Conservation (phyloP, 345 rosid genomes). For the Eutrema heterophyllum region DNA sequence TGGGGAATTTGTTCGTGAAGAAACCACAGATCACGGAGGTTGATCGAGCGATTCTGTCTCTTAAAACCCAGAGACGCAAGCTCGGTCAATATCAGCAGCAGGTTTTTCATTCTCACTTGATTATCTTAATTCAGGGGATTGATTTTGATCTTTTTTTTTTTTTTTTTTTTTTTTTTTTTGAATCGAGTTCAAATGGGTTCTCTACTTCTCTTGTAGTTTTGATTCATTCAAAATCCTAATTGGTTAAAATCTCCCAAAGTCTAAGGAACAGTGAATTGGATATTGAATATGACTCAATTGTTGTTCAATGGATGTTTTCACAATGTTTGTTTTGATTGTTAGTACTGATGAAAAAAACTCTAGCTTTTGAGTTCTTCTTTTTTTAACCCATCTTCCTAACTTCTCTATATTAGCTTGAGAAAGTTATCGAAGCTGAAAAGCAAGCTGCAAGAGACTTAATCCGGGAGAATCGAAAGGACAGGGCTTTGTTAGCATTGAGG, state of each 20-base stretch:
- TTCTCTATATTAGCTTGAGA: constrained; percentile 50
- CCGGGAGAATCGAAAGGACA: constrained; percentile 71
- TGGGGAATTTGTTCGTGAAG: constrained; percentile 97
- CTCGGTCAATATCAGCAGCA: constrained; percentile 82
- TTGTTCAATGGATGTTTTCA: not conserved
- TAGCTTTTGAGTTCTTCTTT: not conserved
- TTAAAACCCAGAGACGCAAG: constrained; percentile 95
- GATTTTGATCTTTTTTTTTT: not conserved
- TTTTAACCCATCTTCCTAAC: not conserved
- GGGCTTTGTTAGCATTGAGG: constrained; percentile 89
- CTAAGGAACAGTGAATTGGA: not conserved
- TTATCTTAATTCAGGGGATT: not conserved
- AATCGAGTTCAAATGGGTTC: constrained; percentile 1
- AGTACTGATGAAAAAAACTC: not conserved
- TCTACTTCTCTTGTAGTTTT: not conserved
- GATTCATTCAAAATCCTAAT: not conserved
- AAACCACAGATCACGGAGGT: constrained; percentile 95
- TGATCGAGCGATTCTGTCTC: constrained; percentile 93
- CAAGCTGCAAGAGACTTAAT: constrained; percentile 85
- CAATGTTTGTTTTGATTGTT: not conserved
- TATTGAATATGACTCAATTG: not conserved
- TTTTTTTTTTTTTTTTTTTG: not conserved
- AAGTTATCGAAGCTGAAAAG: constrained; percentile 85
- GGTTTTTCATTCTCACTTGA: constrained; percentile 38
- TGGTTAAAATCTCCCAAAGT: not conserved